phyloP scores from a whole-genome alignment of 352 stramenopile genomes.

The Phytophthora ohioensis region DNA sequence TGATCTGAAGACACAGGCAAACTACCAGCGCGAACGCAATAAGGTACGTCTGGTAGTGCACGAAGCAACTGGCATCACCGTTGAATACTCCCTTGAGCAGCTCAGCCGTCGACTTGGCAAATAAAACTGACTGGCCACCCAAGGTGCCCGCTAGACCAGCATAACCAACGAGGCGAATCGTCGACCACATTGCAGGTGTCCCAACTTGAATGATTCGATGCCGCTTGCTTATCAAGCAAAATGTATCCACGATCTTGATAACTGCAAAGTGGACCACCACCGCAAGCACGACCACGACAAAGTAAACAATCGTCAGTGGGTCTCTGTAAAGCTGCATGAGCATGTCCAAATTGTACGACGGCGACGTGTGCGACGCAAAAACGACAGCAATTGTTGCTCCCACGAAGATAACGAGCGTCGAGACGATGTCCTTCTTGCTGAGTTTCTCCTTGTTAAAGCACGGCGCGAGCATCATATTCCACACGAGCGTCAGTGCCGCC shows the following conservation, averaged over 20 bases:
- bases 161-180: conserved; percentile 80
- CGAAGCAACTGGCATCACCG: conserved; percentile 63
- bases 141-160: conserved; percentile 79
- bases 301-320: conserved; percentile 71
- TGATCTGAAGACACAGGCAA: conserved; percentile 78
- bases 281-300: conserved; percentile 44
- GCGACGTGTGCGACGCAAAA: conserved; percentile 86
- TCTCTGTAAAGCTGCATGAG: conserved; percentile 84
- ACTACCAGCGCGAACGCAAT: conserved; percentile 66
- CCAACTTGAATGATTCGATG: conserved; percentile 84
- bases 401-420: conserved; percentile 86
- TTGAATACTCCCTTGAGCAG: conserved; percentile 77
- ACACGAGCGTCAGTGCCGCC: conserved; percentile 91
- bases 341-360: conserved; percentile 84
- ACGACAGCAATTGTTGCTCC: conserved; percentile 86
- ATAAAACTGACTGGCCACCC: conserved; percentile 84
- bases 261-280: conserved; percentile 65
- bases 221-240: conserved; percentile 74
- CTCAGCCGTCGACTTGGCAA: conserved; percentile 87
- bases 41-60: conserved; percentile 72
- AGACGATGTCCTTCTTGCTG: conserved; percentile 76
- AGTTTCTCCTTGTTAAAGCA: conserved; percentile 92
- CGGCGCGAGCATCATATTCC: conserved; percentile 91
- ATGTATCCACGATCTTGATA: conserved; percentile 72
- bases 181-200: conserved; percentile 65